Base-by-base conservation (phyloP, 176 grass and related monocot species). In the Tuctoria greenei region DNA sequence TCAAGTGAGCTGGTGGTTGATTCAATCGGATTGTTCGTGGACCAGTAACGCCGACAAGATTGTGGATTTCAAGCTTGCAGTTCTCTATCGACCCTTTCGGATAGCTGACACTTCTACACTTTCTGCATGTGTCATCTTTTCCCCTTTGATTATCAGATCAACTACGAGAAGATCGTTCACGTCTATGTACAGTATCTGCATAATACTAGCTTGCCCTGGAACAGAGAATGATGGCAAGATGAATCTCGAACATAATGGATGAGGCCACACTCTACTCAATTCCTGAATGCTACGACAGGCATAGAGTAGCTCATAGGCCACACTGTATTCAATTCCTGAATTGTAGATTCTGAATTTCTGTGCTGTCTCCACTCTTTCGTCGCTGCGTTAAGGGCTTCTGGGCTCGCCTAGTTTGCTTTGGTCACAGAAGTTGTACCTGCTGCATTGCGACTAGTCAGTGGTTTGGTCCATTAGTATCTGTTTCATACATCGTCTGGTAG, bases 161-260 rank as follows among this genome's bases (percentile, higher is more conserved):
- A 79, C 10, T 78, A 42, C 0, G 50, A 69, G 21, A 61, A 69
- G 21, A 44, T 25, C 35, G 58, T 47, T 49, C 25, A 25, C 36
- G 64, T 2, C 31, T 52, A 23, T 42, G 12, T 25, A 45, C 25
- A 71, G 13, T 44, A 13, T 25, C 64, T 55, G 66, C 59, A 66
- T 62, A 59, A 65, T 37, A 45, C 43, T 45, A 73, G 45, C 38
- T 24, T 46, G 35, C 37, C 35, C 67, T 79, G 60, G 44, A 85
- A 45, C 38, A 27, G 46, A 47, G 62, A 74, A 34, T 23, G 75
- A 55, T 64, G 34, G 10, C 34, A 67, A 34, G 35, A 20, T 82
- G 46, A 41, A 75, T 67, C 20, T 42, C 2, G 38, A 40, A 40
- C 61, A 74, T 41, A 66, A 70, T 54, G 23, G 55, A 76, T 56